phyloP scores from a whole-genome alignment of 768 basidiomycete genomes.

The Dacryopinax spathularia region DNA sequence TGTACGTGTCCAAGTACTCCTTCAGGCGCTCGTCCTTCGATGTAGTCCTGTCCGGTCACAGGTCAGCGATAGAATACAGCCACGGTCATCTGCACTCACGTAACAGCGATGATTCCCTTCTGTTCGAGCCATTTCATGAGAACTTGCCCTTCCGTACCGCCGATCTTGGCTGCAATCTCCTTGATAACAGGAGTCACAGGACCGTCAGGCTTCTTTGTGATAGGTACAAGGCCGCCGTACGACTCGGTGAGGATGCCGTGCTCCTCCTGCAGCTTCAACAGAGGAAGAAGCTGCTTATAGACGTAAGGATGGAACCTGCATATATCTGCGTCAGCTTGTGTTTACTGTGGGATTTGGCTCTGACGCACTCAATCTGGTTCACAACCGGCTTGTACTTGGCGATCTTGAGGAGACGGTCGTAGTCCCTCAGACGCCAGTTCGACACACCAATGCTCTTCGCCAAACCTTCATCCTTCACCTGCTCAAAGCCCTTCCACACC shows the following conservation, averaged over 20 bases:
- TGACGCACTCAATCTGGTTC: constrained; percentile 21
- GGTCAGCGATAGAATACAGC: too few species aligned
- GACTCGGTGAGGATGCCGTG: constrained; percentile 30
- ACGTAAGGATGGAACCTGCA: constrained; percentile 27
- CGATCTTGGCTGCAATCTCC: constrained; percentile 21
- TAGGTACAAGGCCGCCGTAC: constrained; percentile 32
- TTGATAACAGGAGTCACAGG: constrained; percentile 29
- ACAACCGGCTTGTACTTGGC: constrained; percentile 22
- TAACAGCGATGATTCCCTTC: constrained; percentile 23
- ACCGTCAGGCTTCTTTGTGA: constrained; percentile 42
- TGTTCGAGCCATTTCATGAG: constrained; percentile 13
- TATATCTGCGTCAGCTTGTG: background rate
- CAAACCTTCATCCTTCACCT: constrained; percentile 19
- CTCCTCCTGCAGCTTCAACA: constrained; percentile 21
- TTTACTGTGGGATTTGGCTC: background rate
- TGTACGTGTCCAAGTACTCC: constrained; percentile 4
- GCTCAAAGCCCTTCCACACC: constrained; percentile 22
- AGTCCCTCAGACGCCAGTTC: constrained; percentile 26
- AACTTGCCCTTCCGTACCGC: constrained; percentile 12
- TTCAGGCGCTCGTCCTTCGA: constrained; percentile 9
- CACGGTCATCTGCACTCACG: constrained; percentile 24
- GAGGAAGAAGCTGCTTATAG: constrained; percentile 14
- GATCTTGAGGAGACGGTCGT: constrained; percentile 20
- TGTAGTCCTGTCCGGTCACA: constrained; percentile 8
- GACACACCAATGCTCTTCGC: constrained; percentile 27